phyloP scores from a whole-genome alignment of 306 rosid genomes.

The Gleditsia sinensis region DNA sequence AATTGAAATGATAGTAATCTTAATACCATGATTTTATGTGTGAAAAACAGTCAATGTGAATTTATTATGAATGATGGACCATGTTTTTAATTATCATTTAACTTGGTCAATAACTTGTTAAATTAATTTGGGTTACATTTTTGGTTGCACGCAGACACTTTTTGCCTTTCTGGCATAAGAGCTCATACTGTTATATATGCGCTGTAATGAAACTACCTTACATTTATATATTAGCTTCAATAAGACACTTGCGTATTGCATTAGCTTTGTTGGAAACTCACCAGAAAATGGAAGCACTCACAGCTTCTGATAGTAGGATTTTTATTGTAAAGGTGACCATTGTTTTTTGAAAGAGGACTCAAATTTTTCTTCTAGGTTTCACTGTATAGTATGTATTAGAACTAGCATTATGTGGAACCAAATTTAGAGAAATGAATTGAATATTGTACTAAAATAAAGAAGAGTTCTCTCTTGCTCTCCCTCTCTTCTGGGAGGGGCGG shows the following conservation, averaged over 20 bases:
- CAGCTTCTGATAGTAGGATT: not conserved
- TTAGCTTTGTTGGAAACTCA: not conserved
- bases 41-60: not conserved
- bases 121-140: not conserved
- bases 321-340: no score
- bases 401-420: no score
- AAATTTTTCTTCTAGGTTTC: no score
- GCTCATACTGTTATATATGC: not conserved
- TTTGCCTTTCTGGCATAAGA: not conserved
- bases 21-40: not conserved
- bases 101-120: not conserved
- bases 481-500: no score
- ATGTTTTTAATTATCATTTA: not conserved
- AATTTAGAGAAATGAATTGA: no score
- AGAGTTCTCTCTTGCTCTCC: no score
- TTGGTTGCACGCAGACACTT: not conserved
- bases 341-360: no score
- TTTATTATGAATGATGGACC: not conserved
- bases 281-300: not conserved
- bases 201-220: not conserved
- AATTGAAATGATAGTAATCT: not conserved
- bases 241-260: not conserved
- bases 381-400: no score
- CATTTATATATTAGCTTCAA: not conserved
- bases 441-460: no score